Evolutionary conservation across 495 filamentous ascomycete genomes (phyloP).

Genomic region (Cryomyces minteri): DNA sequence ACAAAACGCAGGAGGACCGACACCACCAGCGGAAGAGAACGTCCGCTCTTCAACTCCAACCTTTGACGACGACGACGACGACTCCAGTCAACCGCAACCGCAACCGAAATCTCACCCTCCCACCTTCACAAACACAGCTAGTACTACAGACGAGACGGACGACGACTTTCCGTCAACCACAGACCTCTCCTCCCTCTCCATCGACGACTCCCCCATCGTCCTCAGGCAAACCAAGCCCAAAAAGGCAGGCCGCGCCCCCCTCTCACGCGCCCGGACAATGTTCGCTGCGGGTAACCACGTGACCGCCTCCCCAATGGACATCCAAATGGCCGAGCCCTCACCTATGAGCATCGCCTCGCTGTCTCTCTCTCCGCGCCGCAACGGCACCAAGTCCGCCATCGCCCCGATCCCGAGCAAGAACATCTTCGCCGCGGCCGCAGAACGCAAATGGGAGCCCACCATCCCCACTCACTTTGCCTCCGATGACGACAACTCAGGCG

Average conservation of each 20-base stretch:
- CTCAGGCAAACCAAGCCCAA: constrained; percentile 30
- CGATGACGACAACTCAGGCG: constrained; percentile 5
- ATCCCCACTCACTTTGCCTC: constrained; percentile 6
- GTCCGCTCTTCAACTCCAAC: constrained; percentile 13
- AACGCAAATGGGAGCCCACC: constrained; percentile 25
- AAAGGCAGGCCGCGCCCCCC: constrained; percentile 41
- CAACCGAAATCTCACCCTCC: constrained; percentile 28
- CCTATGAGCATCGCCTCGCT: constrained; percentile 75
- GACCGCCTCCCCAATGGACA: constrained; percentile 56
- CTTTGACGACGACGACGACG: not conserved
- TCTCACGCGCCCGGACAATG: constrained; percentile 67
- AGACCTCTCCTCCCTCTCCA: constrained; percentile 50
- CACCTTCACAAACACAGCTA: constrained; percentile 1
- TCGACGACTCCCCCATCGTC: constrained; percentile 34
- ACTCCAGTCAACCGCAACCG: constrained; percentile 13
- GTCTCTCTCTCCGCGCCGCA: constrained; percentile 71
- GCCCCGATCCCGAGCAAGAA: constrained; percentile 57
- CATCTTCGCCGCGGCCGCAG: constrained; percentile 3
- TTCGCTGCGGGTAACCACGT: constrained; percentile 21
- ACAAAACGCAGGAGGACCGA: not conserved
- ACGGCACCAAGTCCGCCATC: constrained; percentile 13
- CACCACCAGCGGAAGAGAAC: not conserved
- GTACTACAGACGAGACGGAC: constrained; percentile 26
- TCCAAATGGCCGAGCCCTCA: constrained; percentile 77
- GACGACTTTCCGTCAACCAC: constrained; percentile 53